Evolutionary conservation across 352 stramenopile genomes (phyloP), one percentile per base, ranked within the genome.

Genomic region (Pythium brassicae): DNA sequence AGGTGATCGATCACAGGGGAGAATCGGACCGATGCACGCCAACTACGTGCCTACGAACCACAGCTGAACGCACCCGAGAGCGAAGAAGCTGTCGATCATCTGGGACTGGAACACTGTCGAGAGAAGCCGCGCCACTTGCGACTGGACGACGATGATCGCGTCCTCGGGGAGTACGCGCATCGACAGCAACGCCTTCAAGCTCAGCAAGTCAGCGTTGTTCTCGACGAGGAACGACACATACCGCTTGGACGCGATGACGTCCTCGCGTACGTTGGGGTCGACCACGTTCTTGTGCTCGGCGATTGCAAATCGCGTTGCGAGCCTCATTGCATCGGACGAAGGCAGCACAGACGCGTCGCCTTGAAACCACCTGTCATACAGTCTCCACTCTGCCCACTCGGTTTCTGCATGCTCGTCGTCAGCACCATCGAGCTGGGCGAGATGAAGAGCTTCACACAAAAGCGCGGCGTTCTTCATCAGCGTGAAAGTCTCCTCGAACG

Each of bases 41-140:
- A 37, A 10, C 14, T 14, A 14, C 32, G 32, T 8, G 32, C 32
- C 32, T 37, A 7, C 5, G 14, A 1, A 7, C 9, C 5, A 8
- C 4, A 32, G 47, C 15, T 14, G 2, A 10, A 26, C 68, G 42
- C 69, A 87, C 77, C 76, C 78, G 2, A 88, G 60, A 22, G 80
- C 79, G 9, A 93, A 63, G 35, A 78, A 75, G 19, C 74, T 87
- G 59, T 93, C 83, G 25, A 93, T 89, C 3, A 73, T 68, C 17
- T 79, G 69, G 0, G 78, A 86, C 52, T 92, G 82, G 53, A 88
- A 87, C 1, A 91, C 68, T 3, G 73, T 87, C 2, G 77, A 87
- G 7, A 92, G 53, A 2, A 93, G 59, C 42, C 81, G 87, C 8
- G 57, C 61, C 10, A 76, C 59, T 57, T 92, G 81, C 4, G 58